Evolutionary conservation across 345 rosid genomes (phyloP), one percentile per base, ranked within the genome.

Genomic region (Viola odorata): DNA sequence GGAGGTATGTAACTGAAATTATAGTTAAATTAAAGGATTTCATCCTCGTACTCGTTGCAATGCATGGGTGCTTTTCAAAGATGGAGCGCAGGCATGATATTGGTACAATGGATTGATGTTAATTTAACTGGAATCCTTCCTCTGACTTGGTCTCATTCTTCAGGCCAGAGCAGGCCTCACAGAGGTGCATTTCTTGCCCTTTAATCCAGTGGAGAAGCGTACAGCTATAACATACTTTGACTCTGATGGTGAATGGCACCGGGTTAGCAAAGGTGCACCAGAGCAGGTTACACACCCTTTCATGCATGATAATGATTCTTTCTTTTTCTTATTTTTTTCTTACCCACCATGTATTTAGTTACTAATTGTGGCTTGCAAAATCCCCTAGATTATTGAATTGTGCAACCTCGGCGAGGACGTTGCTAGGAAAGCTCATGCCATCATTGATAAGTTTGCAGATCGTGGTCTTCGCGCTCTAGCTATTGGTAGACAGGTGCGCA

Each of bases 121-220:
- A 16, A 55, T 39, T 4, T 23, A 32, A 36, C 45, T 15, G 32
- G 8, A 57, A 16, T 15, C 52, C 56, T 23, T 48, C 9, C 5
- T 15, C 13, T n/a, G 57, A 42, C 9, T 37, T 41, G 44, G 6
- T 5, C 13, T 37, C 15, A 23, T 57, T 52, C 37, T 69, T 36
- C 75, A 84, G 90, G 90, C 96, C 37, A 80, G 96, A 80, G 85
- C 80, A 16, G 90, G 88, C 49, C 82, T 88, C 39, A 78, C 65
- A 7, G 92, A 88, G 78, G 77, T 84, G 47, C 96, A 88, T 75
- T 88, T 88, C 79, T 75, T 88, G 58, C 96, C 96, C 37, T 88
- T 88, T 60, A 88, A 88, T 65, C 96, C 96, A 1, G 96, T 88
- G 56, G 96, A 84, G 5, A 88, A 88, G 78, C 91, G 96, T 23